These are phyloP conservation scores for Allomyces javanicus DNA, from an alignment of 192 early-diverging fungal genomes.

Conservation along the genomic window DNA sequence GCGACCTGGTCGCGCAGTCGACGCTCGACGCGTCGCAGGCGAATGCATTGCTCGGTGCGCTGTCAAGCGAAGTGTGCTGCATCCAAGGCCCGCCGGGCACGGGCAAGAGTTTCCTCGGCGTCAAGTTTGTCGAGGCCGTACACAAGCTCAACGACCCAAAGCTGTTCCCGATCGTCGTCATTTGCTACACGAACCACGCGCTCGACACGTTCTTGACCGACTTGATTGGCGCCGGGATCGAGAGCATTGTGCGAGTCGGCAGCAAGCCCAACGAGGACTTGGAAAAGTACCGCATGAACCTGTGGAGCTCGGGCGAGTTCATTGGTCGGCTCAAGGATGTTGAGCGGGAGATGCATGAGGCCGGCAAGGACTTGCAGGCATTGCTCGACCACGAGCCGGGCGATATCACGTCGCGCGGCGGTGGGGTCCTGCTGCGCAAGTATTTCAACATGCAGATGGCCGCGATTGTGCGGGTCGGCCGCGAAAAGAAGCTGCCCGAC, in stretches of 20 bases:
- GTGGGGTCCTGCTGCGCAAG: too few relatives aligned
- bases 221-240: conserved; percentile 17
- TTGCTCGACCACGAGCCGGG: not conserved
- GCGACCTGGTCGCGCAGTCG: conserved; percentile 5
- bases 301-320: not conserved
- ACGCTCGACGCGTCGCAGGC: conserved; percentile 29
- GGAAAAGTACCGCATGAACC: conserved; percentile 6
- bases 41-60: conserved; percentile 19
- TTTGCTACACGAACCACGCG: conserved; percentile 41
- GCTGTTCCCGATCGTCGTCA: conserved; percentile 20
- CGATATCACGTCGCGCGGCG: too few relatives aligned
- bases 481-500: too few relatives aligned
- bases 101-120: conserved; percentile 29
- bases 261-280: conserved; percentile 14
- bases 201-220: conserved; percentile 38
- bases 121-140: conserved; percentile 22
- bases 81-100: conserved; percentile 44
- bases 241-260: conserved; percentile 26
- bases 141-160: conserved; percentile 9
- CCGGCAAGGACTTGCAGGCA: not conserved
- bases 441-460: too few relatives aligned
- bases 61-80: conserved; percentile 24
- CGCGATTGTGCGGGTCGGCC: too few relatives aligned
- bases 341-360: not conserved
- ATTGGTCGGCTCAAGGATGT: not conserved